Evolutionary conservation across 768 basidiomycete genomes (phyloP).

Genomic region (Sporobolomyces roseus): DNA sequence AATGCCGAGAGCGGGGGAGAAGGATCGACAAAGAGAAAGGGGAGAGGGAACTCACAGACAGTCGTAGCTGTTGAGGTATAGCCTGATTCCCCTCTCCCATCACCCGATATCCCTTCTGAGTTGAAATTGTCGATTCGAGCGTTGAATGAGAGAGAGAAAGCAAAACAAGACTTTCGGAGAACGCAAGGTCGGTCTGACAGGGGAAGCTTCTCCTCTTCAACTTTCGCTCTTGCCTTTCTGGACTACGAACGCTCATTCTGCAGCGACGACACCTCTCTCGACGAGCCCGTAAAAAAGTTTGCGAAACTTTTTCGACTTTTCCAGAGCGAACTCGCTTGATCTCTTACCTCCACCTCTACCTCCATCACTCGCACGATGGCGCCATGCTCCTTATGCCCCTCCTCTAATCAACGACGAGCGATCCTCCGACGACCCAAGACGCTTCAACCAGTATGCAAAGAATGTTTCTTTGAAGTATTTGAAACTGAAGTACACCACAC

Average conservation of each 20-base stretch:
- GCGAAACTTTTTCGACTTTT: too few relatives aligned
- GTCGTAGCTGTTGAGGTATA: not conserved
- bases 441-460: conserved; percentile 91
- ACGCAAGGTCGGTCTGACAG: too few relatives aligned
- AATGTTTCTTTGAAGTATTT: conserved; percentile 94
- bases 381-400: conserved; percentile 64
- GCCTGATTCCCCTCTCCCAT: not conserved
- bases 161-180: too few relatives aligned
- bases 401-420: conserved; percentile 71
- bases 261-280: too few relatives aligned
- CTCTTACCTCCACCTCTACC: not conserved
- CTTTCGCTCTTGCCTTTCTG: too few relatives aligned
- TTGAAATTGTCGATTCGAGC: too few relatives aligned
- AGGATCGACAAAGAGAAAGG: too few relatives aligned
- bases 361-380: conserved; percentile 58
- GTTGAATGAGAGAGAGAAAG: too few relatives aligned
- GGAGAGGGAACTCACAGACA: conserved; percentile 4
- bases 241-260: too few relatives aligned
- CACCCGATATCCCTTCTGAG: not conserved
- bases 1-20: not conserved
- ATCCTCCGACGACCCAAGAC: conserved; percentile 95
- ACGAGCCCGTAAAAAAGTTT: too few relatives aligned
- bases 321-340: too few relatives aligned
- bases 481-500: conserved; percentile 98
- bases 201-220: too few relatives aligned